Evolutionary conservation across 495 filamentous ascomycete genomes (phyloP).

Genomic region (Annulohypoxylon stygium): DNA sequence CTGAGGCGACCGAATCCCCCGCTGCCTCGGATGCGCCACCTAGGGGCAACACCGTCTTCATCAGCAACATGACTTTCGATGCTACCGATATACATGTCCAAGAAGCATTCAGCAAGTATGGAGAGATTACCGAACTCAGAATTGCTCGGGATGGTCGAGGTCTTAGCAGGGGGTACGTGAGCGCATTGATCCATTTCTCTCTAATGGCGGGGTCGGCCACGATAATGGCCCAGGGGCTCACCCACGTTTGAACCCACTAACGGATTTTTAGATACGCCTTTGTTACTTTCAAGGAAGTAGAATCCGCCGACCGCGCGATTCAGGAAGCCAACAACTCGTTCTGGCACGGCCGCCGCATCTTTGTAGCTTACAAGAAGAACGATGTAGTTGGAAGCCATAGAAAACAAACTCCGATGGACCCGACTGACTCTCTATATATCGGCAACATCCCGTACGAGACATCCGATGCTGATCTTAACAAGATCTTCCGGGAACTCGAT

Average conservation of each 20-base stretch:
- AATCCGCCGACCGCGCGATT: slow-evolving; percentile 72
- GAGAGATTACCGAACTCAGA: slow-evolving; percentile 65
- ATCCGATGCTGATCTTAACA: slow-evolving; percentile 87
- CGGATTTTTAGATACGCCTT: slow-evolving; percentile 77
- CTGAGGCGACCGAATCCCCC: neutral
- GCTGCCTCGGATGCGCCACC: neutral
- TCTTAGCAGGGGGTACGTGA: slow-evolving; percentile 86
- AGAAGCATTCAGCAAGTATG: slow-evolving; percentile 75
- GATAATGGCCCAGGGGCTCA: neutral
- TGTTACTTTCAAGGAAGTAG: slow-evolving; percentile 71
- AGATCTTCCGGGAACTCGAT: slow-evolving; percentile 77
- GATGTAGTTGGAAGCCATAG: neutral
- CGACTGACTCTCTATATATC: slow-evolving; percentile 80
- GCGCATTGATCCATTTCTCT: slow-evolving; percentile 10
- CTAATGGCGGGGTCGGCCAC: neutral
- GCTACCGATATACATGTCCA: slow-evolving; percentile 77
- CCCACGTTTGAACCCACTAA: slow-evolving; percentile 40
- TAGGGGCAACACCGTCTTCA: slow-evolving; percentile 62
- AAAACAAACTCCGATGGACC: slow-evolving; percentile 38
- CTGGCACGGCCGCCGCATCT: slow-evolving; percentile 82
- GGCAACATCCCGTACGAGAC: slow-evolving; percentile 93
- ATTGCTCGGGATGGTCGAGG: slow-evolving; percentile 79
- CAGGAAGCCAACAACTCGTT: slow-evolving; percentile 73
- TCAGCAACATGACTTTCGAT: slow-evolving; percentile 92
- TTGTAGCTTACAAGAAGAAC: slow-evolving; percentile 64